Evolutionary conservation across 2,329 filamentous ascomycete genomes (phyloP), one percentile per base, ranked within the genome.

Genomic region (Epicoccum sorghinum): DNA sequence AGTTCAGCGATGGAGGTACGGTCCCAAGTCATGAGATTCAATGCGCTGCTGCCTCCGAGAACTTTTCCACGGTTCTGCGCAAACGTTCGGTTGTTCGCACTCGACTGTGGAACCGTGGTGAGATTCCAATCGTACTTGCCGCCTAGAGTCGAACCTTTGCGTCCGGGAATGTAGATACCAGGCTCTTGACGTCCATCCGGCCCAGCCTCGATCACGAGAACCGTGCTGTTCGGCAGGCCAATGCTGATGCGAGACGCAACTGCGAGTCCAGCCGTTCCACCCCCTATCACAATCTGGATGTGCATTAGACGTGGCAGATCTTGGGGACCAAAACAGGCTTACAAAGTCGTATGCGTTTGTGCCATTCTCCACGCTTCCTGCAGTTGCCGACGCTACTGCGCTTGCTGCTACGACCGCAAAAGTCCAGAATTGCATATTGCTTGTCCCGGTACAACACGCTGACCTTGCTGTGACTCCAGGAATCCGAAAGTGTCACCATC

Each of bases 21-120:
- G 47, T 73, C 70, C 67, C 67, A 71, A 38, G 66, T 64, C 60
- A 74, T 67, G 7, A 78, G 70, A 56, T 81, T 80, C 9, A 82
- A 65, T 0, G 77, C 75, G 9, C 73, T 79, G 18, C 76, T 78
- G 22, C 80, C 80, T 7, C 80, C 80, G 4, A 83, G 73, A 1
- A 81, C 76, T 37, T 78, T 78, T 42, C 78, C 80, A 8, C 79
- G 77, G 32, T 77, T 77, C 14, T 79, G 75, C 4, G 66, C 52
- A 8, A 80, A 72, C 3, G 70, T 62, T 1, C 78, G 75, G n/a
- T 75, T 75, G 18, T 75, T 74, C 7, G 78, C 73, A 36, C 64
- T 60, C 1, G 67, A 45, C 46, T 81, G 79, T 0, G 77, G 67
- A 4, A 77, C 65, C 0, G 79, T 78, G 0, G 78, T 79, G 46